These are phyloP conservation scores for Pleurotus tuber-regium DNA, from an alignment of 768 basidiomycete genomes.

Conservation along the genomic window DNA sequence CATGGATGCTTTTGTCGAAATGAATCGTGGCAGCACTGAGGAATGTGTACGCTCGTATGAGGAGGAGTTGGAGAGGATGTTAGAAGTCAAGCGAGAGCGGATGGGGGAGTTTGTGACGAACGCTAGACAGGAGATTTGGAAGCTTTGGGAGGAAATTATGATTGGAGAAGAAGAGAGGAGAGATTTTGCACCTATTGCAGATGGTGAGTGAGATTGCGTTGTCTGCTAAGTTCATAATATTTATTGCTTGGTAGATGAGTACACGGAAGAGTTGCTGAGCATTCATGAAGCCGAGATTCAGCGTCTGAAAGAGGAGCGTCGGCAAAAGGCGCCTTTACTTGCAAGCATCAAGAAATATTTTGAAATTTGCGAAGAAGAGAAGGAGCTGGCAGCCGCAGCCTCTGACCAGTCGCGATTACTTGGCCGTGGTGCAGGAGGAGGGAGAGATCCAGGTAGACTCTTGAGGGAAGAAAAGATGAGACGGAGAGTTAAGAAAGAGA, in stretches of 20 bases:
- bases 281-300: slow-evolving; percentile 86
- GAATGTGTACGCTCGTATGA: slow-evolving; percentile 81
- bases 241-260: slow-evolving; percentile 55
- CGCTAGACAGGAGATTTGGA: slow-evolving; percentile 77
- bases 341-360: slow-evolving; percentile 83
- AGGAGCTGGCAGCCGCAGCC: slow-evolving; percentile 79
- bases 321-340: slow-evolving; percentile 73
- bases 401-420: slow-evolving; percentile 80
- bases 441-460: slow-evolving; percentile 81
- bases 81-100: slow-evolving; percentile 82
- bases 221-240: slow-evolving; percentile 12
- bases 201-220: slow-evolving; percentile 51
- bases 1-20: slow-evolving; percentile 93
- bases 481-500: slow-evolving; percentile 89
- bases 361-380: slow-evolving; percentile 86
- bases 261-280: slow-evolving; percentile 82
- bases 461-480: slow-evolving; percentile 96
- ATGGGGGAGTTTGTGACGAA: slow-evolving; percentile 83
- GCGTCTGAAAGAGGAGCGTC: slow-evolving; percentile 79
- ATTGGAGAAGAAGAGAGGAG: slow-evolving; percentile 77
- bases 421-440: slow-evolving; percentile 53
- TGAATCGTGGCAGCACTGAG: slow-evolving; percentile 78
- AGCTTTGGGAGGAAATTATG: slow-evolving; percentile 86
- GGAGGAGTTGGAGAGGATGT: slow-evolving; percentile 86
- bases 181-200: slow-evolving; percentile 78